phyloP scores from a whole-genome alignment of 768 basidiomycete genomes.

The Amylocystis lapponica region DNA sequence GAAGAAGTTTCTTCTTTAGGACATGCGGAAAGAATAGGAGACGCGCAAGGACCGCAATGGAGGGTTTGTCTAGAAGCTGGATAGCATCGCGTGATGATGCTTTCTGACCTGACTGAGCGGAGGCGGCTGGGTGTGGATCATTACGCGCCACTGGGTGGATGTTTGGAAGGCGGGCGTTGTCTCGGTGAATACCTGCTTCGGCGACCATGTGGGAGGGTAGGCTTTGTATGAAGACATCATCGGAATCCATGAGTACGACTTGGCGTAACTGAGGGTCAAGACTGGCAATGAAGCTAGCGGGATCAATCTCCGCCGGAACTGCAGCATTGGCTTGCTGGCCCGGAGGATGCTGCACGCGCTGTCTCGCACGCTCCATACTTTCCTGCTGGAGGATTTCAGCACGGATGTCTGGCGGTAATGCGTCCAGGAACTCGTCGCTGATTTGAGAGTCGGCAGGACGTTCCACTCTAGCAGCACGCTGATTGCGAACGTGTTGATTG shows the following conservation, averaged over 20 bases:
- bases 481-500: slow-evolving; percentile 94
- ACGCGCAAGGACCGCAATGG: slow-evolving; percentile 84
- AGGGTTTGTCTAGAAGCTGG: slow-evolving; percentile 85
- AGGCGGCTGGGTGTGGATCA: slow-evolving; percentile 6
- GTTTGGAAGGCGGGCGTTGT: slow-evolving; percentile 28
- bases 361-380: slow-evolving; percentile 72
- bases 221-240: slow-evolving; percentile 76
- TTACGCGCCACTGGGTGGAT: slow-evolving; percentile 2
- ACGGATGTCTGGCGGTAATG: slow-evolving; percentile 91
- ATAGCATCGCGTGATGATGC: slow-evolving; percentile 76
- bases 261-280: slow-evolving; percentile 86
- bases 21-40: slow-evolving; percentile 96
- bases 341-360: slow-evolving; percentile 35
- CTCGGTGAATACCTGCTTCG: slow-evolving; percentile 71
- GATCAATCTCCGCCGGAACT: slow-evolving; percentile 70
- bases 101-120: slow-evolving; percentile 39
- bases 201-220: slow-evolving; percentile 84
- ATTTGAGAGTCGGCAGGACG: slow-evolving; percentile 81
- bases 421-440: slow-evolving; percentile 92
- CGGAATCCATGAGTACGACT: slow-evolving; percentile 86
- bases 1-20: slow-evolving; percentile 75
- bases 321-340: slow-evolving; percentile 29
- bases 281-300: slow-evolving; percentile 87
- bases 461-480: slow-evolving; percentile 70
- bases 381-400: slow-evolving; percentile 98